Evolutionary conservation across 352 stramenopile genomes (phyloP).

Genomic region (Globisporangium lucens): DNA sequence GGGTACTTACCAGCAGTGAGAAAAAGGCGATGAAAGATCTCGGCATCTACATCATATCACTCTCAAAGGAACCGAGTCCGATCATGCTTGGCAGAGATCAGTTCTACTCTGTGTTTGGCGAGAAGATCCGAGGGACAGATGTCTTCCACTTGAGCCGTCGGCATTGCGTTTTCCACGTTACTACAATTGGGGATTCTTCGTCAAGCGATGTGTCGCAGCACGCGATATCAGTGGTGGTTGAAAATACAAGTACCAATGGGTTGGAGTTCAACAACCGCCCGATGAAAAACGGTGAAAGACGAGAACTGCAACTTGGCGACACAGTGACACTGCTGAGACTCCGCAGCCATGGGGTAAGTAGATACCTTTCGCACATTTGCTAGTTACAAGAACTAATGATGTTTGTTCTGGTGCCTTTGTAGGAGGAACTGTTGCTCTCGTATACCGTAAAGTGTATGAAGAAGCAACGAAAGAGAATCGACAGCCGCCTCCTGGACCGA

Average conservation of each 20-base stretch:
- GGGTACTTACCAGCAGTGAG: conserved; percentile 39
- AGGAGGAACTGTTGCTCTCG: conserved; percentile 46
- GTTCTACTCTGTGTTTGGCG: conserved; percentile 65
- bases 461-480: conserved; percentile 1
- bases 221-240: conserved; percentile 43
- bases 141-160: conserved; percentile 54
- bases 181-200: conserved; percentile 19
- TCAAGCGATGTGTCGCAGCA: conserved; percentile 20
- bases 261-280: conserved; percentile 51
- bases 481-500: conserved; percentile 6
- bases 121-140: conserved; percentile 53
- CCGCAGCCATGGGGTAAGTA: conserved; percentile 37
- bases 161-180: conserved; percentile 64
- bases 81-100: conserved; percentile 46
- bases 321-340: conserved; percentile 57
- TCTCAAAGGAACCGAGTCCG: conserved; percentile 25
- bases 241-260: conserved; percentile 76
- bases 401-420: conserved; percentile 6
- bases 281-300: conserved; percentile 43
- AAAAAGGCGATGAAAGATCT: conserved; percentile 41
- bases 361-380: background rate
- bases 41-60: conserved; percentile 42
- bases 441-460: conserved; percentile 33
- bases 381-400: background rate
- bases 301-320: conserved; percentile 52